Percentiles rank a stretch among this genome's conserved stretches.
Evolutionary conservation across 352 stramenopile species (phyloP).

Genomic region (Globisporangium spinosum): DNA sequence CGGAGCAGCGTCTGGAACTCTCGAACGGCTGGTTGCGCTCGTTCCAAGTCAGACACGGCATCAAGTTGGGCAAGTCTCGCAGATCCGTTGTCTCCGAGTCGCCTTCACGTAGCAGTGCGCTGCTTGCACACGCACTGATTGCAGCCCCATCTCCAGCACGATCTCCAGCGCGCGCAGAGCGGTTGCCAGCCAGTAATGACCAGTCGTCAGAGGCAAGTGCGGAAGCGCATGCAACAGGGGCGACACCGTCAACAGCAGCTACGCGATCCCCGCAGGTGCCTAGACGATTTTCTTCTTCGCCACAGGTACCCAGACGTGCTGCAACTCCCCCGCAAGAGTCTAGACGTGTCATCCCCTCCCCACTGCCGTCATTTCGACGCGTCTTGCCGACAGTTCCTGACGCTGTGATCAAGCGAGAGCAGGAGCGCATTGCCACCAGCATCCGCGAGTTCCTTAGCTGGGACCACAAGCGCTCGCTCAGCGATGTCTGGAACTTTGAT

Average conservation of each 20-base stretch:
- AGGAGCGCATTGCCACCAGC: conserved; percentile 3
- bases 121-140: neutral
- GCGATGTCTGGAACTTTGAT: conserved; percentile 24
- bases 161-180: neutral
- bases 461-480: conserved; percentile 11
- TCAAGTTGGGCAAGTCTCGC: conserved; percentile 2
- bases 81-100: neutral
- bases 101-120: neutral
- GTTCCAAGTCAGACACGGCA: conserved; percentile 15
- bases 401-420: conserved; percentile 18
- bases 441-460: conserved; percentile 19
- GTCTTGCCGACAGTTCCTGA: neutral
- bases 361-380: neutral
- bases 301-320: neutral
- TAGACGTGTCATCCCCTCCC: neutral
- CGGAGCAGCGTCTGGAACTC: conserved; percentile 20
- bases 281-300: neutral
- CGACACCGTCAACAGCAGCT: neutral
- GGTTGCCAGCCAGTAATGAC: neutral
- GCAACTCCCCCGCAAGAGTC: neutral
- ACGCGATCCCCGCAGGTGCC: neutral
- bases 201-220: neutral
- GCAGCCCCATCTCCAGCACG: neutral
- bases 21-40: conserved; percentile 26
- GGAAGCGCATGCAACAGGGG: neutral